A percentile compares a stretch with the other conserved stretches of the same genome.
These are phyloP conservation scores for Vitis hybrid DNA, from an alignment of 177 flowering plant genomes.

Conservation along the genomic window DNA sequence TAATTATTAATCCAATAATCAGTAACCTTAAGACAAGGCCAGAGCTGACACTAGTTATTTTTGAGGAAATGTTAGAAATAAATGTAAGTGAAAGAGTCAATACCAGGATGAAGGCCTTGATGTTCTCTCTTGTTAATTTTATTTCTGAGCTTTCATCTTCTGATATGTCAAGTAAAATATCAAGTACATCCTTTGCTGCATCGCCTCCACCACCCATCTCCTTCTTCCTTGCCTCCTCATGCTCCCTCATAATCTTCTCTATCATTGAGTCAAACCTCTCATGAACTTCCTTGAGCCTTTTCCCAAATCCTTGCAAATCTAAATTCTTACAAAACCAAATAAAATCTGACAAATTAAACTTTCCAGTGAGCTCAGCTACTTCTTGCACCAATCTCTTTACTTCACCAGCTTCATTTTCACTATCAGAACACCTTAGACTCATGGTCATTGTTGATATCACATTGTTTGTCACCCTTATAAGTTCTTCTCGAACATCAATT, in stretches of 20 bases:
- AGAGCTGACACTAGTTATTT: too few species aligned
- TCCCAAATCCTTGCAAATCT: constrained; percentile 22
- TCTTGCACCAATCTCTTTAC: constrained; percentile 22
- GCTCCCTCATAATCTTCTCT: constrained; percentile 28
- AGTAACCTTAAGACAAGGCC: too few species aligned
- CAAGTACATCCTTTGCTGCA: constrained; percentile 29
- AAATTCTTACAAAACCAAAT: constrained; percentile 21
- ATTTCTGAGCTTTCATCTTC: constrained; percentile 40
- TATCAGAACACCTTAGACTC: constrained; percentile 5
- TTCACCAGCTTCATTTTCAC: constrained; percentile 5
- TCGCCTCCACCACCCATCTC: not conserved
- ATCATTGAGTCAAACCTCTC: too few species aligned
- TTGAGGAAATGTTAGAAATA: too few species aligned
- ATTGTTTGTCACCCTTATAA: constrained; percentile 10
- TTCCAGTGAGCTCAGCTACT: constrained; percentile 16
- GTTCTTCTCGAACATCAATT: constrained; percentile 15
- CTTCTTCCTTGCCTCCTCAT: constrained; percentile 15
- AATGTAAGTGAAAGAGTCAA: not conserved
- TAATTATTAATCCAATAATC: too few species aligned
- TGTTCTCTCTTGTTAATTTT: constrained; percentile 32
- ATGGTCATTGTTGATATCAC: constrained; percentile 13
- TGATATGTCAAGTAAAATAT: constrained; percentile 31
- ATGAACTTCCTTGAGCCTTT: constrained; percentile 16
- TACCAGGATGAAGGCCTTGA: constrained; percentile 44
- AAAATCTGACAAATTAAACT: constrained; percentile 23